phyloP scores from a whole-genome alignment of 352 stramenopile species.

The Pythium dissotocum region DNA sequence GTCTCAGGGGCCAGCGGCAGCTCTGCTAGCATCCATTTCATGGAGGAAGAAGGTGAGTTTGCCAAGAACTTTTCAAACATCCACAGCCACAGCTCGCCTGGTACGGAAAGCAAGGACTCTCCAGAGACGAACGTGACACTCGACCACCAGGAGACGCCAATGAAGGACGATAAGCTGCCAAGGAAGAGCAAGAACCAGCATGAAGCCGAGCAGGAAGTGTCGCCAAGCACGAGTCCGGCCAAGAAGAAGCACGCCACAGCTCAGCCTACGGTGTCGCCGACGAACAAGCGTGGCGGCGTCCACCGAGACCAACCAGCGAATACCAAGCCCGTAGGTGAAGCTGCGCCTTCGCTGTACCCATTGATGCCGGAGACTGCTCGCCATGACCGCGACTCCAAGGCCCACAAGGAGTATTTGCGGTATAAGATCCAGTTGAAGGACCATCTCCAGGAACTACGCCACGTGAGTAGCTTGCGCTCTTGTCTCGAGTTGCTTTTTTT shows the following conservation, averaged over 20 bases:
- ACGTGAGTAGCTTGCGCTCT: conserved; percentile 26
- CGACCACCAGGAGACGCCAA: not conserved
- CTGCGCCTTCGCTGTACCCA: conserved; percentile 41
- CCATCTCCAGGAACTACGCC: conserved; percentile 60
- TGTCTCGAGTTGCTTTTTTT: too few species aligned
- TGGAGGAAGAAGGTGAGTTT: conserved; percentile 52
- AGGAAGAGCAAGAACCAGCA: conserved; percentile 34
- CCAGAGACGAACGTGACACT: conserved; percentile 26
- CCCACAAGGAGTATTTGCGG: conserved; percentile 52
- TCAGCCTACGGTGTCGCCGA: conserved; percentile 15
- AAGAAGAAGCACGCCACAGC: conserved; percentile 36
- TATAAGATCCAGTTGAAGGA: conserved; percentile 75
- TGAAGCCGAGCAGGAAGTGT: conserved; percentile 26
- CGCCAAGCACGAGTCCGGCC: conserved; percentile 25
- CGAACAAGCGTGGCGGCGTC: not conserved
- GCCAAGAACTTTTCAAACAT: conserved; percentile 49
- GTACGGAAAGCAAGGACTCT: conserved; percentile 28
- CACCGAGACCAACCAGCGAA: not conserved
- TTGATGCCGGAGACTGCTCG: conserved; percentile 37
- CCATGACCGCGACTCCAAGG: conserved; percentile 28
- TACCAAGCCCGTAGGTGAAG: not conserved
- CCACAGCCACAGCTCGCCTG: conserved; percentile 34
- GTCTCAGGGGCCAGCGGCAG: conserved; percentile 59
- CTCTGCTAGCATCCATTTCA: conserved; percentile 57
- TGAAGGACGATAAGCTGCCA: not conserved